A percentile compares a stretch with the other conserved stretches of the same genome.
phyloP scores from a whole-genome alignment of 176 grass and related monocot species.

The Paspalum vaginatum region DNA sequence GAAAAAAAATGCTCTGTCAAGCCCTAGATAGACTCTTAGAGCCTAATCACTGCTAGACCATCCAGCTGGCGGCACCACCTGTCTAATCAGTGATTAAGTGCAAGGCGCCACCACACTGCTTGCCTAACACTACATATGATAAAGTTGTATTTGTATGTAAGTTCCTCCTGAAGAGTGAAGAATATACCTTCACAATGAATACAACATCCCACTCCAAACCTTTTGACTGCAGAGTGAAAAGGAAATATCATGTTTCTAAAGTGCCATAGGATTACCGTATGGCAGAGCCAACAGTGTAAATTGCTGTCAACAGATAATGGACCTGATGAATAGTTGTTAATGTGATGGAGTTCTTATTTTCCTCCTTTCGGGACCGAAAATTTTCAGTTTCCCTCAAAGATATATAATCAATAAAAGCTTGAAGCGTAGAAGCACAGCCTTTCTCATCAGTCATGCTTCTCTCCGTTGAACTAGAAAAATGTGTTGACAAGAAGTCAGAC shows the following conservation, averaged over 20 bases:
- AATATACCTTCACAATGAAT: slow-evolving; percentile 91
- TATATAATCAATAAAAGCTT: slow-evolving; percentile 86
- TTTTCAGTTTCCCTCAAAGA: slow-evolving; percentile 89
- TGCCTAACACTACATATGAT: neutral
- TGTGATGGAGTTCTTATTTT: slow-evolving; percentile 89
- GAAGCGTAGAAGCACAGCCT: slow-evolving; percentile 69
- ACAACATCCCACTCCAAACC: slow-evolving; percentile 98
- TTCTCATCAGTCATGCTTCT: slow-evolving; percentile 57
- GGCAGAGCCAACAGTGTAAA: slow-evolving; percentile 13
- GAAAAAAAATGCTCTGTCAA: neutral
- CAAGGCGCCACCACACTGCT: neutral
- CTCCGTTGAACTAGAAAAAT: slow-evolving; percentile 69
- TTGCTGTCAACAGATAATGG: slow-evolving; percentile 33
- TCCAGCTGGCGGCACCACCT: neutral
- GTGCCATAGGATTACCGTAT: slow-evolving; percentile 12
- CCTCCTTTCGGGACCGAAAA: slow-evolving; percentile 70
- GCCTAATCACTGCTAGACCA: neutral
- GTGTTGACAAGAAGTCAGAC: slow-evolving; percentile 86
- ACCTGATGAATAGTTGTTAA: slow-evolving; percentile 99
- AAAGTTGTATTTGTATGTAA: slow-evolving; percentile 23
- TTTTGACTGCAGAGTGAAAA: slow-evolving; percentile 80
- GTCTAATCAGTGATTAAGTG: neutral
- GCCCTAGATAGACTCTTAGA: neutral
- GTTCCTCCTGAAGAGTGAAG: slow-evolving; percentile 21
- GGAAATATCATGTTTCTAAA: slow-evolving; percentile 27